Evolutionary conservation across 805 yeast species (phyloP), one percentile per base, ranked within the genome.

Genomic region (Ogataea siamensis): DNA sequence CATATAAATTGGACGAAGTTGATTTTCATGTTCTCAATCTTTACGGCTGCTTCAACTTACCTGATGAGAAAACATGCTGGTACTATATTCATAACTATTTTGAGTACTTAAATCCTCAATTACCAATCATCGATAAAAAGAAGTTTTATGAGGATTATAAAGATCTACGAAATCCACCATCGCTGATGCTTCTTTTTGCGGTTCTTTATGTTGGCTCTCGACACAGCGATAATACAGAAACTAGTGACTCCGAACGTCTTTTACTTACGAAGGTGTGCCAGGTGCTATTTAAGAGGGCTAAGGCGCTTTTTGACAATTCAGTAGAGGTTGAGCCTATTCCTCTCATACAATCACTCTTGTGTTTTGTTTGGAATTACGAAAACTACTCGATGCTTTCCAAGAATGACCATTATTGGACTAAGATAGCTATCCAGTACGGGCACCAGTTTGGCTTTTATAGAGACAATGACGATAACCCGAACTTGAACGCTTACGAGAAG

Each of bases 401-500:
- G 34, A 83, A 82, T 55, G 76, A 80, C 4, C 83, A 73, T 54
- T 82, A 80, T 57, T 85, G 93, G 94, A 74, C 82, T 5, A 68
- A 83, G 32, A 74, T 78, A 4, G 91, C 87, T 1, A 69, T 83
- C 29, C 73, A 78, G 9, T 66, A 81, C 39, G 91, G 89, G 2
- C 88, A 81, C 53, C 86, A 87, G 15, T 77, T 76, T 56, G 91
- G 91, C 2, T 68, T 84, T 47, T 88, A 85, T 54, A 66, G 87
- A 52, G 74, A 46, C 31, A 36, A 51, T 18, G 39, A 47, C 15
- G 37, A 38, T 5, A 43, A 46, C 19, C 15, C 37, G 16, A 29
- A 39, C 19, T 16, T 46, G 16, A 14, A 47, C 3, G 17, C 12
- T 2, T 53, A 55, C 39, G 58, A 33, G 64, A 47, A 42, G 20